Evolutionary conservation across 805 yeast genomes (phyloP), one percentile per base, ranked within the genome.

Genomic region (Kuraishia piskuri): DNA sequence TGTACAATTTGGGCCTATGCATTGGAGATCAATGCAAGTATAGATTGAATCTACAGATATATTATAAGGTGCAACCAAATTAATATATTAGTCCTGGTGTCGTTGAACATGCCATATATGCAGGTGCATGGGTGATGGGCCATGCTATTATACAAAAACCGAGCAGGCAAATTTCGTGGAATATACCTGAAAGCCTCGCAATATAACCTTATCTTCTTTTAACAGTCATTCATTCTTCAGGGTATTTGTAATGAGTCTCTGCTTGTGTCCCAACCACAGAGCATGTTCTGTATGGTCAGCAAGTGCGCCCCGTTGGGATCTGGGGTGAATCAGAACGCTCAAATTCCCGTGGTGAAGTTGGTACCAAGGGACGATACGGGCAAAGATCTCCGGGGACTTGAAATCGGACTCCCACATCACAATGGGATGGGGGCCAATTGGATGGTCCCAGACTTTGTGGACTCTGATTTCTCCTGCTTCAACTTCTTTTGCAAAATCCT

Each of bases 321-420:
- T 62, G 26, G 86, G 86, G 57, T 81, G 86, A 25, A 81, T 77
- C 57, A 81, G 66, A 2, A 80, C 85, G 22, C 78, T 72, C 49
- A 81, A 66, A 4, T 63, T 57, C 2, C 80, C 82, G 58, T 81
- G 86, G 60, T 80, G 70, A 53, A 77, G 52, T 58, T 78, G 83
- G 61, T 72, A 80, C 64, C 71, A 81, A 9, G 79, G 78, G 24
- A 81, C 72, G 19, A 80, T 55, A 36, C 67, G 68, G 1, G 69
- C 63, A 56, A 79, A 79, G 7, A 74, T 58, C 26, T 69, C 77
- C 0, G 82, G 77, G 8, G 67, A 73, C 31, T 69, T 65, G 54
- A 78, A 76, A 63, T 81, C 86, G 24, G 75, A 58, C 59, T 81
- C 85, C 70, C 79, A 81, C 85, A 81, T 81, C 44, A 71, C 74